Evolutionary conservation across 257 asterid genomes (phyloP), one percentile per base, ranked within the genome.

Genomic region (Petunia axillaris): DNA sequence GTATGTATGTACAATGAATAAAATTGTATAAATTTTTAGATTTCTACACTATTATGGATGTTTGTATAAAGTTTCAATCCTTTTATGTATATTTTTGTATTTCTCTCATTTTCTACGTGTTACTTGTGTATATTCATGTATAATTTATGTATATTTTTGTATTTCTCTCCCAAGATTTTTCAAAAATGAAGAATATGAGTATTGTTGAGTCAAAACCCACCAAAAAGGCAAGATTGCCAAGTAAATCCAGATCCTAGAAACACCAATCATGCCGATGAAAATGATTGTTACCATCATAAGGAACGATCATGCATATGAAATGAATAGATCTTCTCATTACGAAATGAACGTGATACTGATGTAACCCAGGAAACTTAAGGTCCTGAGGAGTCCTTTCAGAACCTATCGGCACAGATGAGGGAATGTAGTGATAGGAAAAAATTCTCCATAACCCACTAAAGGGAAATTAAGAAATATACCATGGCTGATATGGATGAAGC

Each of bases 141-240:
- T 25, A 25, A 25, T 25, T 25, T 25, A 25, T 25, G 25, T 25
- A 25, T 25, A 25, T 25, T 25, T 25, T 25, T 25, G 25, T 40
- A 67, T 15, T 53, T 14, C 15, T 41, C 0, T 1, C 13, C 55
- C 76, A n/a, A 67, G n/a, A 8, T 67, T 60, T 60, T 67, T 67
- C 76, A 67, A 39, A 15, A 67, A 38, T 67, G 75, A 67, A 6
- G 38, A 59, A 16, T 16, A 59, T 59, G 55, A 67, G 75, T 67
- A 67, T 15, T 41, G 54, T n/a, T 15, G 55, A n/a, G 55, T 67
- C 38, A 67, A 40, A n/a, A 41, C 75, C 8, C 55, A 67, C 53
- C 48, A 67, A 41, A 41, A 8, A n/a, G 39, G 54, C 55, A 43
- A 25, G 25, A 25, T 39, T 68, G 16, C 8, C 38, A 15, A 68